Percentiles rank a stretch among this genome's conserved stretches.
These are phyloP conservation scores for Microascus cirrosus DNA, from an alignment of 2,329 filamentous ascomycete genomes.

Conservation along the genomic window DNA sequence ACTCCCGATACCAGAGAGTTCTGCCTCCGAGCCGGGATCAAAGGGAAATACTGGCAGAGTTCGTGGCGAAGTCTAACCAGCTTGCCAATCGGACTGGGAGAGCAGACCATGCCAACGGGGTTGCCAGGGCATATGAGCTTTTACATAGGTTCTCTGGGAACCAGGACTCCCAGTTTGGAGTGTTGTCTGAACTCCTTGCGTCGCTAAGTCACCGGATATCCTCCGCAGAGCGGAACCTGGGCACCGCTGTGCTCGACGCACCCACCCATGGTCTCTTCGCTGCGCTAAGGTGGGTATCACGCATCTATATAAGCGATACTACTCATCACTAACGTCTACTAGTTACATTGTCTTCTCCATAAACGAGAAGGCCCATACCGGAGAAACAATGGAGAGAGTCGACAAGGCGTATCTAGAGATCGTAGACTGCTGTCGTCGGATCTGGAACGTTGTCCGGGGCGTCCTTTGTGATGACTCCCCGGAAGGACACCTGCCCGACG, in stretches of 20 bases:
- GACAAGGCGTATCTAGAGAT: slow-evolving; percentile 7
- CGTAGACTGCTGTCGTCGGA: slow-evolving; percentile 47
- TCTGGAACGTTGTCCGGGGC: slow-evolving; percentile 67
- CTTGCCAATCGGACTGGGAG: slow-evolving; percentile 62
- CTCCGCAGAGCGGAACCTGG: slow-evolving; percentile 53
- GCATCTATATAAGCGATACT: neutral
- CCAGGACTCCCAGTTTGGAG: slow-evolving; percentile 27
- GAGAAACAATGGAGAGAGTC: slow-evolving; percentile 4
- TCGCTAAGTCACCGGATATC: slow-evolving; percentile 54
- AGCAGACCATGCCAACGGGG: slow-evolving; percentile 86
- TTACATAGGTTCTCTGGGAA: slow-evolving; percentile 46
- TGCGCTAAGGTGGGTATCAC: slow-evolving; percentile 32
- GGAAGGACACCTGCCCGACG: slow-evolving; percentile 73
- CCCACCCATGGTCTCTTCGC: slow-evolving; percentile 63
- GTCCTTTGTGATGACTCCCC: slow-evolving; percentile 90
- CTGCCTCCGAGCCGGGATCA: slow-evolving; percentile 5
- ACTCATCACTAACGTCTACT: neutral
- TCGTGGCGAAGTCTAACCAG: slow-evolving; percentile 40
- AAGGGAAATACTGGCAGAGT: slow-evolving; percentile 26
- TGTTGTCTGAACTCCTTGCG: slow-evolving; percentile 47
- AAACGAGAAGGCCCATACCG: slow-evolving; percentile 7
- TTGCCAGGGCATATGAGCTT: slow-evolving; percentile 65
- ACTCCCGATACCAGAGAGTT: slow-evolving; percentile 16
- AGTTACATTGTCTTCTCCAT: slow-evolving; percentile 8
- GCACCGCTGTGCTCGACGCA: slow-evolving; percentile 51